Conservation (phyloP, 805 yeast genomes). For the Suhomyces sp. region DNA sequence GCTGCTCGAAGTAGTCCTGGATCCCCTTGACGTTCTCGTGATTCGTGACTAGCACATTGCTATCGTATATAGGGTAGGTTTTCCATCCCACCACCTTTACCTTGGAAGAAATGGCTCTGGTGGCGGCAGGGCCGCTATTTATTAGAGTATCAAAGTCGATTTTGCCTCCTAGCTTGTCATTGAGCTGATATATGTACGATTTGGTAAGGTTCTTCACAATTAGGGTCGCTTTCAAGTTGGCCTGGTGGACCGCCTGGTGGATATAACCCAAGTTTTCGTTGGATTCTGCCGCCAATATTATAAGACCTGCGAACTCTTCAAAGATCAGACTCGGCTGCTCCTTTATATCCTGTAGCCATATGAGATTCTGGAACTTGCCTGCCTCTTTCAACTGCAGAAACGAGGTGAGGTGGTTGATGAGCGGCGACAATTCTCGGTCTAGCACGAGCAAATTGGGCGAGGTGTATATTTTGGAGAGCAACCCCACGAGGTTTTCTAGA, state of each 20-base stretch:
- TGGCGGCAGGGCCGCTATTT: neutral
- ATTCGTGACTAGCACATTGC: conserved; percentile 24
- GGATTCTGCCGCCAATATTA: conserved; percentile 14
- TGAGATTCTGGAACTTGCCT: conserved; percentile 39
- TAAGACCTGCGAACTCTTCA: conserved; percentile 15
- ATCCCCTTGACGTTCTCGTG: conserved; percentile 22
- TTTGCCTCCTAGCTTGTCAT: conserved; percentile 16
- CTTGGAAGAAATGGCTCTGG: conserved; percentile 25
- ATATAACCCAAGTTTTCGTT: conserved; percentile 16
- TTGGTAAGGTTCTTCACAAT: conserved; percentile 38
- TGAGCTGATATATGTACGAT: conserved; percentile 31
- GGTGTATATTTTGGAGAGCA: conserved; percentile 24
- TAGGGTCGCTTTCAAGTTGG: conserved; percentile 16
- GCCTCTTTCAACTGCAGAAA: conserved; percentile 50
- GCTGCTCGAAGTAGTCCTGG: conserved; percentile 42
- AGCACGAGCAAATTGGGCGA: conserved; percentile 29
- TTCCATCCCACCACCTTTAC: conserved; percentile 49
- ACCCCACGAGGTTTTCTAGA: conserved; percentile 16
- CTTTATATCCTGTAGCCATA: conserved; percentile 11
- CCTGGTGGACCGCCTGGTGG: conserved; percentile 1
- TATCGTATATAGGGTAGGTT: conserved; percentile 39
- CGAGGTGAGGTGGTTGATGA: conserved; percentile 53
- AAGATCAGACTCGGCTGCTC: conserved; percentile 9
- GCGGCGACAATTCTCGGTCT: conserved; percentile 46
- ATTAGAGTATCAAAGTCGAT: conserved; percentile 3